Evolutionary conservation across 2,329 filamentous ascomycete genomes (phyloP).

Genomic region (Cladorrhinum sp.): DNA sequence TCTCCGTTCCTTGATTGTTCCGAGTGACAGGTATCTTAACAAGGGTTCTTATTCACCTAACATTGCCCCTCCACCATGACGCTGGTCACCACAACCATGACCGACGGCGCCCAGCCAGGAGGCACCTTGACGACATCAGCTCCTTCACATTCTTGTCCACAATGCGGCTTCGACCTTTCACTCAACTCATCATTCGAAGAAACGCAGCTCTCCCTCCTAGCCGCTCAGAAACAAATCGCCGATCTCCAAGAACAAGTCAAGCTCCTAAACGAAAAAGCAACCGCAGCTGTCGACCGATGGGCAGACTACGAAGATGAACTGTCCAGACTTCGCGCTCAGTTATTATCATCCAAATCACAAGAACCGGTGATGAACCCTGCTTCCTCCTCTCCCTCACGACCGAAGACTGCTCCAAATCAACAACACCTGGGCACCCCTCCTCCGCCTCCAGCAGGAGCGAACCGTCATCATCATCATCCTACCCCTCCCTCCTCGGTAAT

Average conservation of each 20-base stretch:
- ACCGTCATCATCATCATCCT: slow-evolving; percentile 10
- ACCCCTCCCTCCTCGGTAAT: slow-evolving; percentile 26
- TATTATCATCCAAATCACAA: slow-evolving; percentile 17
- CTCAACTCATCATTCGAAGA: slow-evolving; percentile 31
- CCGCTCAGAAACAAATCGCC: slow-evolving; percentile 58
- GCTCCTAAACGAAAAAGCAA: slow-evolving; percentile 59
- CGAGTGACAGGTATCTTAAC: not conserved
- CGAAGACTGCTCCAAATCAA: not conserved
- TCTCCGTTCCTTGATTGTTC: not conserved
- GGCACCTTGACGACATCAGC: slow-evolving; percentile 17
- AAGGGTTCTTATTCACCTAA: not conserved
- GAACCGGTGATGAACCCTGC: not conserved
- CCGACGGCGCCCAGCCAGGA: slow-evolving; percentile 14
- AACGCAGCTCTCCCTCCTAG: slow-evolving; percentile 44
- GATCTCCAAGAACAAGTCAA: slow-evolving; percentile 71
- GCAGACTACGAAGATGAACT: slow-evolving; percentile 82
- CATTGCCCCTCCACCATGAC: not conserved
- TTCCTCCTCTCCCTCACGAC: slow-evolving; percentile 7
- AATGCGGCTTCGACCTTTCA: slow-evolving; percentile 46
- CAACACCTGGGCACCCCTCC: not conserved
- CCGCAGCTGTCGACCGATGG: slow-evolving; percentile 61
- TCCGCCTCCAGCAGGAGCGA: too few species aligned
- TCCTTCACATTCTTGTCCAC: slow-evolving; percentile 43
- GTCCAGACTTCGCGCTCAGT: slow-evolving; percentile 48
- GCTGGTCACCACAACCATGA: slow-evolving; percentile 13